Evolutionary conservation across 2,329 filamentous ascomycete genomes (phyloP).

Genomic region (Emergomyces pasteurianus): DNA sequence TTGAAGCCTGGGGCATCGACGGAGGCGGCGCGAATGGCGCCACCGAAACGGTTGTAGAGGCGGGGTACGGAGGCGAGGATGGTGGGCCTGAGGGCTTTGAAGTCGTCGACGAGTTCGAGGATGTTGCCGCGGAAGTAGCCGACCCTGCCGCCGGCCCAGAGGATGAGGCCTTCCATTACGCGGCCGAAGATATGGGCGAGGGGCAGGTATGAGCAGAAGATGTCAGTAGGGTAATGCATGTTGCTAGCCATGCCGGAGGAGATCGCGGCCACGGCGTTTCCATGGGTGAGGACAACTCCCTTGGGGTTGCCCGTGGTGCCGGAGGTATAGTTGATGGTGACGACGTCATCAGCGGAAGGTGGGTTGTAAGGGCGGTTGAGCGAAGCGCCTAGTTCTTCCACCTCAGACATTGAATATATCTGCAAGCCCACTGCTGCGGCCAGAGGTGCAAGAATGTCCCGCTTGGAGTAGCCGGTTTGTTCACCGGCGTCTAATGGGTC

Average conservation of each 20-base stretch:
- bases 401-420: slow-evolving; percentile 66
- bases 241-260: slow-evolving; percentile 47
- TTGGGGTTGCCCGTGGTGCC: slow-evolving; percentile 54
- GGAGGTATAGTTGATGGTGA: slow-evolving; percentile 62
- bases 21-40: slow-evolving; percentile 67
- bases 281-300: slow-evolving; percentile 62
- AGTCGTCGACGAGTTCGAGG: slow-evolving; percentile 71
- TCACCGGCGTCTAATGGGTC: slow-evolving; percentile 76
- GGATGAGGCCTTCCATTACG: slow-evolving; percentile 61
- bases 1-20: slow-evolving; percentile 67
- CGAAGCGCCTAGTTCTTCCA: slow-evolving; percentile 67
- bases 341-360: slow-evolving; percentile 60
- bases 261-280: slow-evolving; percentile 64
- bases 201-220: slow-evolving; percentile 76
- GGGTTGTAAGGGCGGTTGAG: slow-evolving; percentile 59
- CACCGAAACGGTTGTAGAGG: slow-evolving; percentile 81
- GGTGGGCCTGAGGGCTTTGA: slow-evolving; percentile 76
- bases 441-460: slow-evolving; percentile 61
- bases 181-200: slow-evolving; percentile 91
- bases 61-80: slow-evolving; percentile 80
- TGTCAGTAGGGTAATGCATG: slow-evolving; percentile 45
- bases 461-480: slow-evolving; percentile 63
- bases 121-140: slow-evolving; percentile 95
- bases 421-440: slow-evolving; percentile 62
- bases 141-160: slow-evolving; percentile 61